A percentile compares a stretch with the other conserved stretches of the same genome.
Conservation (phyloP, 208 protist genomes). For the Trypanosoma avium region DNA sequence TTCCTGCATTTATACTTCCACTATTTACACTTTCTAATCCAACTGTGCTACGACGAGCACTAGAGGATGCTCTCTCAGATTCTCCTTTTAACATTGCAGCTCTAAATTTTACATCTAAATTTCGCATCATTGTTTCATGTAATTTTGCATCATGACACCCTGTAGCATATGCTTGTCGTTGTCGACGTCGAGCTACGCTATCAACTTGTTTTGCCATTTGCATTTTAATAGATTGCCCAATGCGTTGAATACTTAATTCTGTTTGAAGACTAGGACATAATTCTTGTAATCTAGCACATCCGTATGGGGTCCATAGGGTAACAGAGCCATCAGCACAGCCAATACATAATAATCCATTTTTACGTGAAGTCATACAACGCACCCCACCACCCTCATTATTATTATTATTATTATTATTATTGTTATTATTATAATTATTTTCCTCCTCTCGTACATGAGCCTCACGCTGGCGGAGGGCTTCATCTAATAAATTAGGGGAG, state of each 20-base stretch:
- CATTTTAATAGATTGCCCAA: slow-evolving; percentile 41
- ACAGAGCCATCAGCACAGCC: slow-evolving; percentile 66
- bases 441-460: slow-evolving; percentile 31
- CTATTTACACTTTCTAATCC: background rate
- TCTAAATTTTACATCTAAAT: slow-evolving; percentile 27
- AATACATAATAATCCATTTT: slow-evolving; percentile 69
- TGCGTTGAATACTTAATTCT: slow-evolving; percentile 31
- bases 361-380: slow-evolving; percentile 48
- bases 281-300: slow-evolving; percentile 55
- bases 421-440: background rate
- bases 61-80: background rate
- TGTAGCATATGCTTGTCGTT: slow-evolving; percentile 29
- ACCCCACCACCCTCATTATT: slow-evolving; percentile 23
- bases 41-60: background rate
- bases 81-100: slow-evolving; percentile 15
- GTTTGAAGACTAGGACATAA: slow-evolving; percentile 57
- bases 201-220: slow-evolving; percentile 50
- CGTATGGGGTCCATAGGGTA: slow-evolving; percentile 71
- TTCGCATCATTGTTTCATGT: slow-evolving; percentile 28
- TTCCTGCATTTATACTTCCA: no score
- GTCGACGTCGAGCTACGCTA: slow-evolving; percentile 33
- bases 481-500: slow-evolving; percentile 40
- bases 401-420: no score
- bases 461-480: slow-evolving; percentile 41
- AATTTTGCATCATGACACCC: slow-evolving; percentile 1